Percentiles rank a stretch among this genome's conserved stretches.
Conservation (phyloP, 2,329 filamentous ascomycete species). For the Aureobasidium melanogenum region DNA sequence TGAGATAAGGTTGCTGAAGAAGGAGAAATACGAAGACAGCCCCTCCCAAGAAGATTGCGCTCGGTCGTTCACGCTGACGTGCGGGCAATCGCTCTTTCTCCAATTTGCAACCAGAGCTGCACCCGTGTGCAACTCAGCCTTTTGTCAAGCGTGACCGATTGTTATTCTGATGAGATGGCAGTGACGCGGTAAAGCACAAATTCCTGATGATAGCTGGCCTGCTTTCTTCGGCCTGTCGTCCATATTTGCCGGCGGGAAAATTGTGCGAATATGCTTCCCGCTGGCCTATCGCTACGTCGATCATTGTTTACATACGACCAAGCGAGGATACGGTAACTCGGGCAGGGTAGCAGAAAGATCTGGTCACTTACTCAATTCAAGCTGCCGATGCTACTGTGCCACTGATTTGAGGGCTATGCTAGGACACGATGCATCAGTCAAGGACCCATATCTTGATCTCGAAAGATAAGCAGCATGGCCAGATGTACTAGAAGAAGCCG, state of each 20-base stretch:
- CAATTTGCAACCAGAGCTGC: no score
- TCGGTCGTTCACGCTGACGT: no score
- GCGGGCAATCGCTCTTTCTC: no score
- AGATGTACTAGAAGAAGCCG: neutral
- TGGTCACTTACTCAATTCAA: neutral
- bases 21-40: no score
- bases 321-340: neutral
- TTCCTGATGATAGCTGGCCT: neutral
- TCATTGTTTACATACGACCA: neutral
- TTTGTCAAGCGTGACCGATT: no score
- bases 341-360: neutral
- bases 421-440: neutral
- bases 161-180: neutral
- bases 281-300: neutral
- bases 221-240: neutral
- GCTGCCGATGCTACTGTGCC: neutral
- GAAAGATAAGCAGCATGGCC: neutral
- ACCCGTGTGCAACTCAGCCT: no score
- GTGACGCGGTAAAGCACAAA: no score
- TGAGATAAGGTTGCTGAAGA: no score
- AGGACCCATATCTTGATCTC: neutral
- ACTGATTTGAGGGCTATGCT: neutral
- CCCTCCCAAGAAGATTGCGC: no score
- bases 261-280: neutral
- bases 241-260: neutral